Conservation (phyloP, 495 filamentous ascomycete species). For the Penicillium lividum region DNA sequence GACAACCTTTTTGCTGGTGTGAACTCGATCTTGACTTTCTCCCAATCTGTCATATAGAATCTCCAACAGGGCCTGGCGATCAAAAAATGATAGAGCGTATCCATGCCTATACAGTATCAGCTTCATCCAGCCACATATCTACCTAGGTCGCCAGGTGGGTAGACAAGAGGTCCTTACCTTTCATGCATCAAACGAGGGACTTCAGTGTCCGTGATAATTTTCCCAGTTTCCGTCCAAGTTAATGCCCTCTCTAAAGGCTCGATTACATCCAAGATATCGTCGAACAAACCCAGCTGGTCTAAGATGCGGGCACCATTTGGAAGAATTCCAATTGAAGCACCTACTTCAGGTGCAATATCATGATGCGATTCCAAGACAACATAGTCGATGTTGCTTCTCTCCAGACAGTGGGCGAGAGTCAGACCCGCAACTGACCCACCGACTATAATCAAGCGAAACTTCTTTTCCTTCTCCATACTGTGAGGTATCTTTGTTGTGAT, state of each 20-base stretch:
- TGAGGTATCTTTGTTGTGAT: not conserved
- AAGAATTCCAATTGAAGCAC: slow-evolving; percentile 40
- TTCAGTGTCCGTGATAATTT: not conserved
- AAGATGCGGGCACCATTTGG: slow-evolving; percentile 42
- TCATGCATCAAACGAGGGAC: not conserved
- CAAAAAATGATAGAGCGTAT: slow-evolving; percentile 28
- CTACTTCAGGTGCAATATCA: slow-evolving; percentile 39
- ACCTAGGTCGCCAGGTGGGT: too few species aligned
- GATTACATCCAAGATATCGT: slow-evolving; percentile 24
- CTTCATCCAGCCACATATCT: not conserved
- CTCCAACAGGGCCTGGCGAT: slow-evolving; percentile 31
- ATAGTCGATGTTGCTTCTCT: slow-evolving; percentile 46
- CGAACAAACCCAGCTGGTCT: slow-evolving; percentile 51
- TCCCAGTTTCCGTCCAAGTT: not conserved
- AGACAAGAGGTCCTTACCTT: not conserved
- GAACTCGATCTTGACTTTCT: slow-evolving; percentile 12
- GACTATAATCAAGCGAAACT: slow-evolving; percentile 45
- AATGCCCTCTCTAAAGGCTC: slow-evolving; percentile 17
- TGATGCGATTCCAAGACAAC: slow-evolving; percentile 46
- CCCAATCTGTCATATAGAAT: slow-evolving; percentile 18
- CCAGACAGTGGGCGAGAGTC: slow-evolving; percentile 48
- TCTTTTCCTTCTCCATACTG: not conserved
- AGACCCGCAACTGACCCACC: slow-evolving; percentile 55
- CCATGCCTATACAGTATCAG: slow-evolving; percentile 22
- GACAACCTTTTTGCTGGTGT: slow-evolving; percentile 17